Evolutionary conservation across 495 filamentous ascomycete species (phyloP).

Genomic region (Peziza echinospora): DNA sequence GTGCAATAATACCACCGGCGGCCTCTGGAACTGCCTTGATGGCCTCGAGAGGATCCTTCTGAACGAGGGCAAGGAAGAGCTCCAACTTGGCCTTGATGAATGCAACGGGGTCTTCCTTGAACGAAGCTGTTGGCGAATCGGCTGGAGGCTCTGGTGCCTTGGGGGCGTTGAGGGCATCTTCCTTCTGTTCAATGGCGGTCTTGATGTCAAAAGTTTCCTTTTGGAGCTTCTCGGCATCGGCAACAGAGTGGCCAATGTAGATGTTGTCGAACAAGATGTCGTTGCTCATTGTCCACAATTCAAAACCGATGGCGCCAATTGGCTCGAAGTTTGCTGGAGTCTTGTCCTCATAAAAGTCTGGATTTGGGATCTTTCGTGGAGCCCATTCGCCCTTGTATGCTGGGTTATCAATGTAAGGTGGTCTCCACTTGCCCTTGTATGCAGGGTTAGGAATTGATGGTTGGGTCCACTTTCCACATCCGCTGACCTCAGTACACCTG

Average conservation of each 20-base stretch:
- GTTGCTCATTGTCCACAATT: slow-evolving; percentile 99
- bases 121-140: slow-evolving; percentile 42
- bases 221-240: slow-evolving; percentile 78
- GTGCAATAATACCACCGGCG: slow-evolving; percentile 51
- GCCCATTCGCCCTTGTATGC: slow-evolving; percentile 94
- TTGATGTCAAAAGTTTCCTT: slow-evolving; percentile 87
- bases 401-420: slow-evolving; percentile 91
- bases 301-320: slow-evolving; percentile 94
- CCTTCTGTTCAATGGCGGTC: slow-evolving; percentile 57
- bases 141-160: slow-evolving; percentile 45
- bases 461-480: slow-evolving; percentile 81
- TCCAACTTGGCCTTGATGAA: slow-evolving; percentile 86
- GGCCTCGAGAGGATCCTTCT: slow-evolving; percentile 73
- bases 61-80: slow-evolving; percentile 63
- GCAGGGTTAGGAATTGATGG: slow-evolving; percentile 89
- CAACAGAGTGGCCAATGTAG: slow-evolving; percentile 95
- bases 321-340: slow-evolving; percentile 88
- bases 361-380: slow-evolving; percentile 92
- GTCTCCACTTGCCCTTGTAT: slow-evolving; percentile 98
- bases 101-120: slow-evolving; percentile 74
- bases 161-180: slow-evolving; percentile 66
- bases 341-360: slow-evolving; percentile 95
- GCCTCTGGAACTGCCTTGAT: slow-evolving; percentile 82
- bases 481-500: slow-evolving; percentile 82
- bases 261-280: slow-evolving; percentile 99